Base-by-base conservation (phyloP, 1,284 basidiomycete genomes). In the Ceratobasidium sp. region DNA sequence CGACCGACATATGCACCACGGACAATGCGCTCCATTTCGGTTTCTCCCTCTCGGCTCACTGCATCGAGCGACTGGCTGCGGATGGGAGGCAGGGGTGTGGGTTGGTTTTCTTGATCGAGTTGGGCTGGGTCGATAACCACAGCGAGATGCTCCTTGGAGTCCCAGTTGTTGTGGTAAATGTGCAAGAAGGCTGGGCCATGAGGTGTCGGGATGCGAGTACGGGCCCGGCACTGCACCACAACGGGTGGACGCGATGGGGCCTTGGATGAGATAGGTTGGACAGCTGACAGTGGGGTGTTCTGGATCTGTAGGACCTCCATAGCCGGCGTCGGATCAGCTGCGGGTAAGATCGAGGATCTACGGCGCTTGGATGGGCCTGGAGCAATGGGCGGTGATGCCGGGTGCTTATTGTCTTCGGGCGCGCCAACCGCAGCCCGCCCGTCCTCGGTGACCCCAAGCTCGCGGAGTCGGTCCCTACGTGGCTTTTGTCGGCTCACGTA, bases 91-190 rank as follows among this genome's bases (percentile, higher is more conserved):
- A 81, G 77, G 0, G 57, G 68, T 12, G 80, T 77, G 8, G 83
- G 81, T 57, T 82, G 80, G 53, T 86, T 83, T 20, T 77, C 77
- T 1, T 75, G 71, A 42, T 81, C 78, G 34, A 85, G 79, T 78
- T 98, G 96, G 0, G 90, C 90, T 17, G 93, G 86, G 78, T 99
- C 97, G 55, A 96, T 86, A 71, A 99, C 95, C 68, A 99, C 88
- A 0, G 97, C 96, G n/a, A 99, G 86, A 77, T 99, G 97, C 77
- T 99, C 97, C 80, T 99, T 99, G 77, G 75, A 81, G 80, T 94
- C 94, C 70, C 85, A 87, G 76, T 90, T 92, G 78, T 98, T 98
- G 78, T 93, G 90, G 81, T 99, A 99, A 43, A 99, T 82, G 76
- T 99, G 95, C 15, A 98, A 84, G 79, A 98, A 98, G 35, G 92